A percentile compares a stretch with the other conserved stretches of the same genome.
phyloP scores from a whole-genome alignment of 2,329 filamentous ascomycete species.

The Sporothrix variecibatus region DNA sequence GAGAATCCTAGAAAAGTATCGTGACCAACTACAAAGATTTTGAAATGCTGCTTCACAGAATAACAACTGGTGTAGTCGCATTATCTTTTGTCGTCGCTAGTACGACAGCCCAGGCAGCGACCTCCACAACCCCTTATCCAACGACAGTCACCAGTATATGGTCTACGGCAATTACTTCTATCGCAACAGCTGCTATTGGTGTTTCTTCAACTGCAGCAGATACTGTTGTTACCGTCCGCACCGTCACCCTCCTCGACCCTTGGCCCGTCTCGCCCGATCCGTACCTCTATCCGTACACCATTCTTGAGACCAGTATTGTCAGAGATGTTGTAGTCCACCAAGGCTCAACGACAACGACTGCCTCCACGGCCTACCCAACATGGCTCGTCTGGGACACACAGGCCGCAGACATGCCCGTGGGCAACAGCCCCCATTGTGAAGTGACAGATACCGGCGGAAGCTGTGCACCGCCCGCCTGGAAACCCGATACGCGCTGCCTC shows the following conservation, averaged over 20 bases:
- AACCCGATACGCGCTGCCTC: slow-evolving; percentile 2
- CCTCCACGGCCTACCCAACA: neutral
- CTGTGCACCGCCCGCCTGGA: neutral
- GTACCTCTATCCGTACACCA: neutral
- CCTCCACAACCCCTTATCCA: neutral
- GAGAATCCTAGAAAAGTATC: too few species aligned
- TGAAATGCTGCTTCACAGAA: too few species aligned
- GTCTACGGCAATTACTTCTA: neutral
- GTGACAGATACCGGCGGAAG: neutral
- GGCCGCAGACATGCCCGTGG: neutral
- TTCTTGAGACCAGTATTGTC: slow-evolving; percentile 10
- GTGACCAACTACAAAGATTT: too few species aligned
- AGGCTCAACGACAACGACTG: neutral
- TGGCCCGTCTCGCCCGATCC: slow-evolving; percentile 19
- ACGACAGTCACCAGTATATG: slow-evolving; percentile 13
- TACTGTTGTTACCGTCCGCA: neutral
- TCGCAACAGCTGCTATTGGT: neutral
- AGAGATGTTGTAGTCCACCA: neutral
- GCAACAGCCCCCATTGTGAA: neutral
- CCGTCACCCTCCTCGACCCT: neutral
- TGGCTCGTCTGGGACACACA: slow-evolving; percentile 19
- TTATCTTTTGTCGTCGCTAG: too few species aligned
- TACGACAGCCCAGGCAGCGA: neutral
- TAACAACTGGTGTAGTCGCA: too few species aligned
- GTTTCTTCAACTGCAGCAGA: neutral